Evolutionary conservation across 306 rosid species (phyloP).

Genomic region (Cotoneaster glaucophyllus): DNA sequence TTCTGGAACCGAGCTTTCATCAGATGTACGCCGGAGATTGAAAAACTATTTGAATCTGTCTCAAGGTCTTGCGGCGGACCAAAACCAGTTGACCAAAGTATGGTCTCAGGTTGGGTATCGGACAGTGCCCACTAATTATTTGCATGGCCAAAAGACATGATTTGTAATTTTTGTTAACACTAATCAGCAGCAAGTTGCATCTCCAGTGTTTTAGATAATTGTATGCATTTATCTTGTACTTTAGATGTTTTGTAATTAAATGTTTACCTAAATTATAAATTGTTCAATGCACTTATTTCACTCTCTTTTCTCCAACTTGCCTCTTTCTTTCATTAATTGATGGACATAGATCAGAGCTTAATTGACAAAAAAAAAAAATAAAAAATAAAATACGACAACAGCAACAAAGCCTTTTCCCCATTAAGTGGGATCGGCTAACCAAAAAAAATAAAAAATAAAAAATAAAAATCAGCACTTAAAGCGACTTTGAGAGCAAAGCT

Average conservation of each 20-base stretch:
- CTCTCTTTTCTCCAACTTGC: too few relatives aligned
- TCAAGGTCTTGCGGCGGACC: constrained; percentile 96
- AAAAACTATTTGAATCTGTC: constrained; percentile 89
- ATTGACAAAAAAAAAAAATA: too few relatives aligned
- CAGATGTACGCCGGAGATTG: constrained; percentile 94
- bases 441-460: accelerated
- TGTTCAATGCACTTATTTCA: too few relatives aligned
- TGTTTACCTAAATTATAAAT: neutral
- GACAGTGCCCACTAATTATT: constrained; percentile 37
- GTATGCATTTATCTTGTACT: neutral
- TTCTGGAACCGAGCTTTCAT: constrained; percentile 90
- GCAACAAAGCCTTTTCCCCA: too few relatives aligned
- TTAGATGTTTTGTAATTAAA: neutral
- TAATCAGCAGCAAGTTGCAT: neutral
- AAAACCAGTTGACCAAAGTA: constrained; percentile 81
- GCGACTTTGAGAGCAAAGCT: too few relatives aligned
- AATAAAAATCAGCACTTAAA: too few relatives aligned
- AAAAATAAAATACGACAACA: too few relatives aligned
- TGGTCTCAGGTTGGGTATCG: constrained; percentile 64
- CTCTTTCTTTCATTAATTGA: too few relatives aligned
- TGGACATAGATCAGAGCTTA: too few relatives aligned
- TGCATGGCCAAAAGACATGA: neutral
- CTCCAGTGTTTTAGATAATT: too few relatives aligned
- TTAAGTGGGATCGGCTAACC: too few relatives aligned
- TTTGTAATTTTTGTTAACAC: neutral